Evolutionary conservation across 192 early-diverging fungal species (phyloP).

Genomic region (Rhizophagus prolifer): DNA sequence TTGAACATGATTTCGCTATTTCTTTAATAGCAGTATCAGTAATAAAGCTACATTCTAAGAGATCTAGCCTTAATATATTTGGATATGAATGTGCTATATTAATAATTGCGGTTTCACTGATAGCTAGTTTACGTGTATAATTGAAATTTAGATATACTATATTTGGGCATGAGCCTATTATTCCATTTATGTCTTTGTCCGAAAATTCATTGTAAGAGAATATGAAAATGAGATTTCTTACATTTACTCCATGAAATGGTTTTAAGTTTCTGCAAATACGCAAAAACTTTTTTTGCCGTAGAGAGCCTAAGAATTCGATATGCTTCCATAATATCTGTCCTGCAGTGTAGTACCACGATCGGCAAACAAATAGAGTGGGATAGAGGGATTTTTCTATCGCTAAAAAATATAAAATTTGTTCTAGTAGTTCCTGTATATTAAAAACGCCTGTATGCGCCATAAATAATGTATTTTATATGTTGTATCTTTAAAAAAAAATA

Average conservation of each 20-base stretch:
- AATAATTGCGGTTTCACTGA: neutral
- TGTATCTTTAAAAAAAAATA: no score
- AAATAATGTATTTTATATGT: constrained; percentile 17
- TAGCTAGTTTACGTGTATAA: neutral
- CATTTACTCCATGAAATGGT: neutral
- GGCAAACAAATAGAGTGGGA: constrained; percentile 12
- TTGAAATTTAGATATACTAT: constrained; percentile 17
- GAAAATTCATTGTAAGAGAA: neutral
- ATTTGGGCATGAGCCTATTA: constrained; percentile 20
- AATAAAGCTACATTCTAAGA: neutral
- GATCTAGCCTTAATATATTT: neutral
- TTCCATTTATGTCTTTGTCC: constrained; percentile 4
- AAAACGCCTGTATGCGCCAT: constrained; percentile 4
- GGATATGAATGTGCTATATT: constrained; percentile 5
- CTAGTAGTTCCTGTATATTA: constrained; percentile 20
- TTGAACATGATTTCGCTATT: constrained; percentile 6
- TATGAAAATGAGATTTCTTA: neutral
- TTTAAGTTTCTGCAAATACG: neutral
- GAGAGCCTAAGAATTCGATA: neutral
- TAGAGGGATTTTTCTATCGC: neutral
- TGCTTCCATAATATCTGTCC: constrained; percentile 1
- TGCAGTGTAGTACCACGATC: constrained; percentile 12
- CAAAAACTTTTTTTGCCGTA: no score
- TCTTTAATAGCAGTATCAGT: neutral
- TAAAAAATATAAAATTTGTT: constrained; percentile 24